These are phyloP conservation scores for Candolleomyces efflorescens DNA, from an alignment of 768 basidiomycete species.

Conservation along the genomic window DNA sequence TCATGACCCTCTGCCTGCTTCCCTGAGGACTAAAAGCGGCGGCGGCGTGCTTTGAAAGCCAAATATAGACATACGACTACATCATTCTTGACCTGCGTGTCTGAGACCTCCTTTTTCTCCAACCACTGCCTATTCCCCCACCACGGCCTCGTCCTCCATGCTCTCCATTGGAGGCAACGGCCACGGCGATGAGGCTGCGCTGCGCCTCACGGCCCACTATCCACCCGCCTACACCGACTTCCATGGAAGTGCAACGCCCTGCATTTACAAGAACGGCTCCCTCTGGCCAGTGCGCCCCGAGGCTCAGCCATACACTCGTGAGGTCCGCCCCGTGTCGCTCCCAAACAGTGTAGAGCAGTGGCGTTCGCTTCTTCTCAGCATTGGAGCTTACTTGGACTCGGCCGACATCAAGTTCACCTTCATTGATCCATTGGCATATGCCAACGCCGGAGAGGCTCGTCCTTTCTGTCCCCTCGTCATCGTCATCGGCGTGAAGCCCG, in stretches of 20 bases:
- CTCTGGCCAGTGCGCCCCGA: slow-evolving; percentile 18
- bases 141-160: no score
- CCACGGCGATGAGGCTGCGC: no score
- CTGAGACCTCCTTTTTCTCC: no score
- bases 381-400: slow-evolving; percentile 23
- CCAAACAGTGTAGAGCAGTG: slow-evolving; percentile 23
- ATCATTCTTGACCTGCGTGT: no score
- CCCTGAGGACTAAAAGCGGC: no score
- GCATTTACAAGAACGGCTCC: slow-evolving; percentile 23
- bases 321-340: slow-evolving; percentile 22
- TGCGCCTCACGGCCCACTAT: slow-evolving; percentile 5
- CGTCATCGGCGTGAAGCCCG: slow-evolving; percentile 29
- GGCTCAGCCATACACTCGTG: slow-evolving; percentile 17
- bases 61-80: no score
- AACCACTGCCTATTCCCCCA: no score
- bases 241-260: slow-evolving; percentile 20
- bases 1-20: no score
- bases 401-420: slow-evolving; percentile 22
- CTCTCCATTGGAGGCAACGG: no score
- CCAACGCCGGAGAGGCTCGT: slow-evolving; percentile 19
- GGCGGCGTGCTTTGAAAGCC: no score
- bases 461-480: slow-evolving; percentile 18
- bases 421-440: slow-evolving; percentile 27
- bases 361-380: slow-evolving; percentile 15
- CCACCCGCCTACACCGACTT: slow-evolving; percentile 22